phyloP scores from a whole-genome alignment of 257 asterid genomes.

The Jasminum sambac region DNA sequence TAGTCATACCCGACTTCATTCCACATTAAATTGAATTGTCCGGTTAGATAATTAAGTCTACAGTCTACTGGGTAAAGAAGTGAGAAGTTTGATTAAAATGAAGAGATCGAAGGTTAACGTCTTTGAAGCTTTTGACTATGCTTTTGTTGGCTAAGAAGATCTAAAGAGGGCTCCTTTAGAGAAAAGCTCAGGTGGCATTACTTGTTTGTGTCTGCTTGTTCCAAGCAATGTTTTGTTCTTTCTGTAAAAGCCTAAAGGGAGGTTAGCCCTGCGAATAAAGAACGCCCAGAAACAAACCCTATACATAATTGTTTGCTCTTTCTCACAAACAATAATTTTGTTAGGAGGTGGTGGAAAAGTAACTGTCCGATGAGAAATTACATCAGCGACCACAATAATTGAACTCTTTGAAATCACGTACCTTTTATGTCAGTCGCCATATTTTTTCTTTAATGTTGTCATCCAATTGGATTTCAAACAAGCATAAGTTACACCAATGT shows the following conservation, averaged over 20 bases:
- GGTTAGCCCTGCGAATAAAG: conserved; percentile 46
- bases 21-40: not conserved
- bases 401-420: too few species aligned
- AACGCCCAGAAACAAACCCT: conserved; percentile 43
- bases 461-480: too few species aligned
- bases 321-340: too few species aligned
- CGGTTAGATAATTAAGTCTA: too few species aligned
- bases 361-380: too few species aligned
- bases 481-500: too few species aligned
- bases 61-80: not conserved
- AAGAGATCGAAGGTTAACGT: conserved; percentile 24
- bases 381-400: too few species aligned
- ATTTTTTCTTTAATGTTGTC: too few species aligned
- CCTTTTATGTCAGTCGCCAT: too few species aligned
- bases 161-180: conserved; percentile 6
- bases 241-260: conserved; percentile 43
- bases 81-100: conserved; percentile 1
- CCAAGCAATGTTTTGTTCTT: conserved; percentile 49
- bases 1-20: not conserved
- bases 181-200: conserved; percentile 3
- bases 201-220: conserved; percentile 35
- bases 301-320: too few species aligned
- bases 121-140: conserved; percentile 51
- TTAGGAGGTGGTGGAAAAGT: too few species aligned
- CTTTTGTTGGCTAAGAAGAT: conserved; percentile 51